Base-by-base conservation (phyloP, 75 land plant genomes). In the Ceratopteris richardii region DNA sequence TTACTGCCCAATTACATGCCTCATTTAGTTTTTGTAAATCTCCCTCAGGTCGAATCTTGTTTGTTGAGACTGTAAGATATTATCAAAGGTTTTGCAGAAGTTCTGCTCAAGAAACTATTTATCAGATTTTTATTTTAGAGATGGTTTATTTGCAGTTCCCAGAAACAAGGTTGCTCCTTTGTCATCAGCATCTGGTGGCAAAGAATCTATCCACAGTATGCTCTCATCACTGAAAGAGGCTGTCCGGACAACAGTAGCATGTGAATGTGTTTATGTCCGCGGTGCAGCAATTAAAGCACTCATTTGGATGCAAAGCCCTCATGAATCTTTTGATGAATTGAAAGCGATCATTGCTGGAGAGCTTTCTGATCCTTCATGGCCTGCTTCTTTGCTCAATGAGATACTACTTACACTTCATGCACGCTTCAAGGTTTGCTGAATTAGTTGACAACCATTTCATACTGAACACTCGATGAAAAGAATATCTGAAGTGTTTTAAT, bases 251-350 rank as follows among this genome's bases (percentile, higher is more conserved):
- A 94, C 91, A 57, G 91, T 90, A 21, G 98, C 98, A 27, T 94
- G 98, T 77, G 98, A 94, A 67, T 94, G 98, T 73, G 96, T 89
- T 11, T 94, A 89, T 75, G 91, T 94, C 56, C 85, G 98, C 31
- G 96, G 80, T 40, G 85, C 94, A 72, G 88, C 84, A 16, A 90
- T 94, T 48, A 94, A 94, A 61, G 98, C 96, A 51, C 46, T 94
- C 70, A 90, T 94, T 6, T 94, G 98, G 98, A 83, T 94, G 91
- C 98, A 89, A 74, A 89, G 85, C 63, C 88, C 98, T 36, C 63
- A 86, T 66, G 96, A 90, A 47, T 81, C 85, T 7, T 82, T 94
- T 67, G 96, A 90, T 43, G 98, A 94, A 72, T 60, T 94, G n/a
- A 69, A 79, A 63, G 68, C 94, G 11, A 94, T 94, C 25, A 94